Evolutionary conservation across 495 filamentous ascomycete species (phyloP).

Genomic region (Opeltia flavorubescens): DNA sequence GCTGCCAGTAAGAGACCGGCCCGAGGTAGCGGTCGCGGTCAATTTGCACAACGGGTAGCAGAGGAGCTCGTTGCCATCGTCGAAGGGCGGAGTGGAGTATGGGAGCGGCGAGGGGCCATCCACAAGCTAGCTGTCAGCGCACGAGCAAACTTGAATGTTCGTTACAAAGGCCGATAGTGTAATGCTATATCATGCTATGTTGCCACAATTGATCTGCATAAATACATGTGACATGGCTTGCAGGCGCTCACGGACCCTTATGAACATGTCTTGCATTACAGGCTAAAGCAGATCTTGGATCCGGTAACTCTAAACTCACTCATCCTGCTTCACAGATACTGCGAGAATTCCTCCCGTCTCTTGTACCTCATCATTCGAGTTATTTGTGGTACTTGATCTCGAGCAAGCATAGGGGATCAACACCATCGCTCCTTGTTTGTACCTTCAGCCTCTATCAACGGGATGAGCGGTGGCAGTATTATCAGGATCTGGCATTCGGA

Average conservation of each 20-base stretch:
- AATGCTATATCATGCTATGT: background rate
- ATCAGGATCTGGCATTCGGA: too few relatives aligned
- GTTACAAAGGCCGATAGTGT: too few relatives aligned
- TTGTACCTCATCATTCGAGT: too few relatives aligned
- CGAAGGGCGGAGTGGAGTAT: constrained; percentile 69
- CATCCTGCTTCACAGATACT: too few relatives aligned
- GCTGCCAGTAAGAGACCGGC: constrained; percentile 57
- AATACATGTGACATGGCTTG: constrained; percentile 8
- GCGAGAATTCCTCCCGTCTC: too few relatives aligned
- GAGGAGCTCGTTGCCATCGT: constrained; percentile 79
- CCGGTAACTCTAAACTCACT: too few relatives aligned
- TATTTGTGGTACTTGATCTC: too few relatives aligned
- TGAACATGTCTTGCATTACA: background rate
- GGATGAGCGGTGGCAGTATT: too few relatives aligned
- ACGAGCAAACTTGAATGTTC: constrained; percentile 44
- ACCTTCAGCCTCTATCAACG: too few relatives aligned
- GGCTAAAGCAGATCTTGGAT: too few relatives aligned
- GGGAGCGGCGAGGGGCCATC: constrained; percentile 59
- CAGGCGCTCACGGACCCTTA: constrained; percentile 14
- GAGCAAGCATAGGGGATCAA: too few relatives aligned
- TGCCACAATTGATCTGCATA: background rate
- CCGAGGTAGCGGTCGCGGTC: constrained; percentile 42
- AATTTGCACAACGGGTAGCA: constrained; percentile 65
- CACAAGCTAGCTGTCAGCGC: constrained; percentile 62
- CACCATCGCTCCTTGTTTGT: too few relatives aligned